These are phyloP conservation scores for Grammothele lineata DNA, from an alignment of 768 basidiomycete genomes.

Conservation along the genomic window DNA sequence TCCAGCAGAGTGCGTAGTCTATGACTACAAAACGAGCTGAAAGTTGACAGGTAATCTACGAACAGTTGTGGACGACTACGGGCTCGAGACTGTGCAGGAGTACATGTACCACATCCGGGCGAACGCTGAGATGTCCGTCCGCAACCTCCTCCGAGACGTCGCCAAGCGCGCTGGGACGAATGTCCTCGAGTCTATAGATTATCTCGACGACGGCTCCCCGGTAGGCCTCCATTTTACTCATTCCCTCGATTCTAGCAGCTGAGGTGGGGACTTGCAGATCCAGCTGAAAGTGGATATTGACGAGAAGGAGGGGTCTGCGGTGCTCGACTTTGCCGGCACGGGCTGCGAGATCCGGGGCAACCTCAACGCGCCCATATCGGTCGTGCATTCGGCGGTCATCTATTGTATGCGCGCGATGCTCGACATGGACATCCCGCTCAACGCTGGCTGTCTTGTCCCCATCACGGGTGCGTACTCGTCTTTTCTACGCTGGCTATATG, in stretches of 20 bases:
- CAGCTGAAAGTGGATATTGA: slow-evolving; percentile 75
- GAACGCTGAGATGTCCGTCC: slow-evolving; percentile 86
- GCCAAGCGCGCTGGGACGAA: slow-evolving; percentile 64
- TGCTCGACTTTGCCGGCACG: slow-evolving; percentile 83
- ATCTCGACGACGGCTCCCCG: slow-evolving; percentile 85
- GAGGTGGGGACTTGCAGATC: slow-evolving; percentile 51
- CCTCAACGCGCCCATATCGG: slow-evolving; percentile 80
- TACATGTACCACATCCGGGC: slow-evolving; percentile 90
- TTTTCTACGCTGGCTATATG: background rate
- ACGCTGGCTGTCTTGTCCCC: slow-evolving; percentile 90
- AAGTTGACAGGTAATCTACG: no score
- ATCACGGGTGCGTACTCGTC: slow-evolving; percentile 52
- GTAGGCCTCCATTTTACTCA: slow-evolving; percentile 36
- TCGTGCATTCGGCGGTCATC: slow-evolving; percentile 83
- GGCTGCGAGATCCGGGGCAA: slow-evolving; percentile 83
- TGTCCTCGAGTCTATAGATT: slow-evolving; percentile 68
- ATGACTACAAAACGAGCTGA: slow-evolving; percentile 10
- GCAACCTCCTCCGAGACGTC: slow-evolving; percentile 74
- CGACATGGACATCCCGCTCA: slow-evolving; percentile 84
- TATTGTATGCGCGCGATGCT: slow-evolving; percentile 89
- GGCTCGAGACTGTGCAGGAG: slow-evolving; percentile 80
- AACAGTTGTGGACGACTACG: slow-evolving; percentile 84
- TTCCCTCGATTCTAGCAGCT: no score
- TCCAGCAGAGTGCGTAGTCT: slow-evolving; percentile 60
- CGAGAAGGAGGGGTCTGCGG: slow-evolving; percentile 65